These are phyloP conservation scores for Aspergillus aculeatinus DNA, from an alignment of 2,329 filamentous ascomycete species.

Conservation along the genomic window DNA sequence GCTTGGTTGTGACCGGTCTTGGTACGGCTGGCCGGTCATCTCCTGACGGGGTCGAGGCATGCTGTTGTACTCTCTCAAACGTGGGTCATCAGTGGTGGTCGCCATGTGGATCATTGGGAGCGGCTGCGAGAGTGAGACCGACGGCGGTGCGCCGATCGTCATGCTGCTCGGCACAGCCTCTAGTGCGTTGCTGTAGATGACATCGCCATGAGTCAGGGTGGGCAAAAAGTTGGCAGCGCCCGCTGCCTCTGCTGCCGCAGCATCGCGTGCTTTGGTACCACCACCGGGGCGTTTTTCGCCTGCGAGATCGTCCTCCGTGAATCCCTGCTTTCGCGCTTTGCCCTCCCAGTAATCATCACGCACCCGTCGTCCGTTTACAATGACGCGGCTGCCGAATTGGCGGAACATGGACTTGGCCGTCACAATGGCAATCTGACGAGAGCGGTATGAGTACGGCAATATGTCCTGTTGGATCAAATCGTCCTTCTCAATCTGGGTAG, in stretches of 20 bases:
- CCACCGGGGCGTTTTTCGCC: slow-evolving; percentile 96
- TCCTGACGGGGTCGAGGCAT: slow-evolving; percentile 87
- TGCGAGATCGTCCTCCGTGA: slow-evolving; percentile 92
- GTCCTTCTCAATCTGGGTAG: slow-evolving; percentile 92
- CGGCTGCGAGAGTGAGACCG: slow-evolving; percentile 63
- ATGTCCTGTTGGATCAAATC: slow-evolving; percentile 94
- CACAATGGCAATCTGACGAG: slow-evolving; percentile 97
- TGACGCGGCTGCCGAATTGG: slow-evolving; percentile 93
- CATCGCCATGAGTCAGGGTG: slow-evolving; percentile 73
- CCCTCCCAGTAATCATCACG: slow-evolving; percentile 99
- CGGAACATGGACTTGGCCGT: slow-evolving; percentile 98
- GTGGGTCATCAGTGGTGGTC: slow-evolving; percentile 73
- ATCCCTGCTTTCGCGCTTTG: slow-evolving; percentile 95
- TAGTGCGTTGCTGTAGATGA: slow-evolving; percentile 80
- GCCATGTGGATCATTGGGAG: slow-evolving; percentile 82
- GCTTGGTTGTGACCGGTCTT: slow-evolving; percentile 78
- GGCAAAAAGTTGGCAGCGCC: slow-evolving; percentile 58
- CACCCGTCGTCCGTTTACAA: slow-evolving; percentile 83
- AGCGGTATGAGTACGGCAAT: slow-evolving; percentile 93
- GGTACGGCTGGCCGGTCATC: slow-evolving; percentile 80
- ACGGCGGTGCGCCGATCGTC: slow-evolving; percentile 65
- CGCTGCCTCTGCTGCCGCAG: slow-evolving; percentile 67
- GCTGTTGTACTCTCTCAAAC: slow-evolving; percentile 76
- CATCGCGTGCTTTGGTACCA: slow-evolving; percentile 82
- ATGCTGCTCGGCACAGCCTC: slow-evolving; percentile 67